Evolutionary conservation across 306 rosid genomes (phyloP), one percentile per base, ranked within the genome.

Genomic region (Rosa lucieae): DNA sequence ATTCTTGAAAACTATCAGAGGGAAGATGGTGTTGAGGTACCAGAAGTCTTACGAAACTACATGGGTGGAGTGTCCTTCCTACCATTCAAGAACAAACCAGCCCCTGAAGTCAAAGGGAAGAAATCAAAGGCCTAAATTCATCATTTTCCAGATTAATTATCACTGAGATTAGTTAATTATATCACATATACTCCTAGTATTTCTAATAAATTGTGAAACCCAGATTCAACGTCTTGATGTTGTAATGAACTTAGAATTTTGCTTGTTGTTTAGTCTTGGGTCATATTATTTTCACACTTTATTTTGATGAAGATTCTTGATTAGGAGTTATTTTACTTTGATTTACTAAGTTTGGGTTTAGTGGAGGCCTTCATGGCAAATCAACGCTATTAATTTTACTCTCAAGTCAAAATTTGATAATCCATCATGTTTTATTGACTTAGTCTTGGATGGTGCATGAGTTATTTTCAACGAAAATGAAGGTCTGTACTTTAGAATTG

Each of bases 1-100:
- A 92, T 95, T 83, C 97, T 94, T 9, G 99, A 94, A 87, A 94
- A 92, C 85, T 59, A 92, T 86, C 99, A 94, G 85, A 92, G 81
- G 82, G 99, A 92, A 74, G 92, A 89, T 69, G 97, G 99, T 49
- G 97, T 94, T 7, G 92, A 89, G 80, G 80, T 95, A 71, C 99
- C 99, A 9, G 89, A 90, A 76, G 97, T 77, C 65, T 87, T 95
- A 63, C 88, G 63, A 69, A 90, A 88, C 51, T 92, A 69, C 79
- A 88, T 95, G 97, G 90, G 92, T 23, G 96, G 99, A 80, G 91
- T 84, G 87, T 44, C 86, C 49, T 92, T 90, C 89, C 80, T 95
- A 12, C 97, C 98, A 39, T 95, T 92, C 94, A 91, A 90, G 85
- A 82, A 17, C 82, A 88, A 89, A 44, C 89, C 91, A 0, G 81